Evolutionary conservation across 169 alveolate species (phyloP).

Genomic region (Eimeria necatrix): DNA sequence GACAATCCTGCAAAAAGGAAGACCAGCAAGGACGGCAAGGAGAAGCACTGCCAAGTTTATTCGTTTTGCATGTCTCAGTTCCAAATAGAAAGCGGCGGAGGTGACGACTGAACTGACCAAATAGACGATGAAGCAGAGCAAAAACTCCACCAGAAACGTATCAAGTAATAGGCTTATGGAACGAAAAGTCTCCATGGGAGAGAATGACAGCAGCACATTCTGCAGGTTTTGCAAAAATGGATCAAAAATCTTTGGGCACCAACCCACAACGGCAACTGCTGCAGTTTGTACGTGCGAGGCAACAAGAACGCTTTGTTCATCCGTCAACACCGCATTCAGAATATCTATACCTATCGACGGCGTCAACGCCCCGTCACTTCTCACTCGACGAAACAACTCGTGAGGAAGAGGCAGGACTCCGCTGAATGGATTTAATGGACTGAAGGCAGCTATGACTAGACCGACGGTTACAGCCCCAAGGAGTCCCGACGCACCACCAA

Average conservation of each 20-base stretch:
- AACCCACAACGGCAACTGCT: not conserved
- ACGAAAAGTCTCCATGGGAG: not conserved
- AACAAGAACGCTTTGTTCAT: not conserved
- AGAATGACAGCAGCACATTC: constrained; percentile 2
- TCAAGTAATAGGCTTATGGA: constrained; percentile 48
- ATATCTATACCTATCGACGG: constrained; percentile 1
- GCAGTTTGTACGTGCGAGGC: not conserved
- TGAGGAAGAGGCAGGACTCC: constrained; percentile 56
- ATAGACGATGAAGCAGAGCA: constrained; percentile 38
- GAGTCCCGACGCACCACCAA: constrained; percentile 64
- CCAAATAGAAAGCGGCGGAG: constrained; percentile 20
- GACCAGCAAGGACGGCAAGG: constrained; percentile 55
- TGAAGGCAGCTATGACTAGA: constrained; percentile 1
- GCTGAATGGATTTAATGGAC: constrained; percentile 47
- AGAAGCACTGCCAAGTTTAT: constrained; percentile 59
- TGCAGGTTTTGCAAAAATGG: not conserved
- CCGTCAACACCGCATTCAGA: not conserved
- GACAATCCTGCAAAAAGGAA: constrained; percentile 62
- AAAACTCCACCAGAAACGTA: constrained; percentile 47
- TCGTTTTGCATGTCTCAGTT: constrained; percentile 40
- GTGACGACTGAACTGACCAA: constrained; percentile 49
- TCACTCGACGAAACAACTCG: constrained; percentile 16
- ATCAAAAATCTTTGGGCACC: not conserved
- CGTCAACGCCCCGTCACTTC: not conserved
- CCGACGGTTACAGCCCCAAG: constrained; percentile 58